Conservation (phyloP, 179 eudicot genomes). For the Vitellaria paradoxa region DNA sequence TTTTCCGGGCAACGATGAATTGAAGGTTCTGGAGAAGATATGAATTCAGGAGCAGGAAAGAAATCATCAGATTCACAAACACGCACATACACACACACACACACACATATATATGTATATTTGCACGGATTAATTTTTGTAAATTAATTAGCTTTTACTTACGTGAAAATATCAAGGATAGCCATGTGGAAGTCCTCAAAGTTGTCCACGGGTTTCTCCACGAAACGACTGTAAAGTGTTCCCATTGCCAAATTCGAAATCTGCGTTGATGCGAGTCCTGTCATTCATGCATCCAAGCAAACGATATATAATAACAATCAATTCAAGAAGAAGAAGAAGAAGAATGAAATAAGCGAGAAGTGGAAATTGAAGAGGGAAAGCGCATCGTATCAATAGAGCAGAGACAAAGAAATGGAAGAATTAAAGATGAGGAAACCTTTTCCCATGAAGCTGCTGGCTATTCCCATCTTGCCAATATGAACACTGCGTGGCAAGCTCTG, state of each 20-base stretch:
- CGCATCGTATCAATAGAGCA: background rate
- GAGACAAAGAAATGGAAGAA: background rate
- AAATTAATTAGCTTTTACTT: slow-evolving; percentile 7
- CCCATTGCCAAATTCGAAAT: slow-evolving; percentile 50
- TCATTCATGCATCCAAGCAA: slow-evolving; percentile 1
- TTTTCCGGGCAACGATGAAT: slow-evolving; percentile 84
- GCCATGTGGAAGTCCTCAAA: slow-evolving; percentile 67
- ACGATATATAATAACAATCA: background rate
- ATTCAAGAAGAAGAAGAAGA: background rate
- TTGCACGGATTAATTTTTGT: background rate
- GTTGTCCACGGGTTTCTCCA: slow-evolving; percentile 43
- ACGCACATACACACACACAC: background rate
- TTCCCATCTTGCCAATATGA: slow-evolving; percentile 41
- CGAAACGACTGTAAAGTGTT: slow-evolving; percentile 47
- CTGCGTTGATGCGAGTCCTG: slow-evolving; percentile 50
- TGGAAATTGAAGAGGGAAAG: background rate
- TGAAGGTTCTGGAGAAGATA: slow-evolving; percentile 56
- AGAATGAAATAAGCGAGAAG: background rate
- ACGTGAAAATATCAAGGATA: slow-evolving; percentile 80
- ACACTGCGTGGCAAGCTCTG: no score
- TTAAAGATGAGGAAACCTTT: slow-evolving; percentile 29
- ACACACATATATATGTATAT: background rate
- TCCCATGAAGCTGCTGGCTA: slow-evolving; percentile 52
- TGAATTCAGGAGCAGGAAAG: background rate
- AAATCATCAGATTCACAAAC: background rate